Evolutionary conservation across 2,329 filamentous ascomycete species (phyloP).

Genomic region (Penicillium vulpinum): DNA sequence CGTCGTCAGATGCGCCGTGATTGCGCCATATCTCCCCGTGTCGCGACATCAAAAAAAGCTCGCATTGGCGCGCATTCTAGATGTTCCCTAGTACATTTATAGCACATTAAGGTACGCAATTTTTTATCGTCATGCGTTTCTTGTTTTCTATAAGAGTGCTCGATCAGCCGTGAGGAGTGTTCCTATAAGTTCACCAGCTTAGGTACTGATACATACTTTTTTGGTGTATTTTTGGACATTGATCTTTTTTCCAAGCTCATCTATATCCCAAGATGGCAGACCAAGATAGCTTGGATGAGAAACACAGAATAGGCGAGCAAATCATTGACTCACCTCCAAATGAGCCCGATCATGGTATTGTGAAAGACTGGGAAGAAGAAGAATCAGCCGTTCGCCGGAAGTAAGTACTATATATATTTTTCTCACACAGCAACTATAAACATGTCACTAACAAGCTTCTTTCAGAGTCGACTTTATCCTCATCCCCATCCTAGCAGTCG

Average conservation of each 20-base stretch:
- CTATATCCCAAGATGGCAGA: background rate
- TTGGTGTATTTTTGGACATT: background rate
- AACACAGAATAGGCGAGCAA: conserved; percentile 13
- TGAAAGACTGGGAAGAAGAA: conserved; percentile 32
- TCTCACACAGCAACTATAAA: background rate
- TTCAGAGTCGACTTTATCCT: conserved; percentile 33
- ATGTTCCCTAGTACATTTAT: background rate
- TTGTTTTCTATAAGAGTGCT: conserved; percentile 1
- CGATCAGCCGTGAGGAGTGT: background rate
- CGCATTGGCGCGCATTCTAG: conserved; percentile 1
- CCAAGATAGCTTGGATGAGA: conserved; percentile 5
- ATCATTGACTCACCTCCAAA: conserved; percentile 9
- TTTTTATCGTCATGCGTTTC: background rate
- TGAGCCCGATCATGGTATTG: conserved; percentile 18
- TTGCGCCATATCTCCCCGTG: conserved; percentile 28
- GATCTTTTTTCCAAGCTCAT: background rate
- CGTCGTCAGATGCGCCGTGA: conserved; percentile 17
- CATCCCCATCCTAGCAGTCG: conserved; percentile 31
- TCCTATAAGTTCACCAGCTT: background rate
- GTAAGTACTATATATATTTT: conserved; percentile 15
- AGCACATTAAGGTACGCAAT: conserved; percentile 7
- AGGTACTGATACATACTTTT: background rate
- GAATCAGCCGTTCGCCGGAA: conserved; percentile 28
- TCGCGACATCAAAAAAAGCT: conserved; percentile 16
- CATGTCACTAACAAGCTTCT: background rate